Conservation (phyloP, 371 early-diverging fungal species). For the Zychaea mexicana region DNA sequence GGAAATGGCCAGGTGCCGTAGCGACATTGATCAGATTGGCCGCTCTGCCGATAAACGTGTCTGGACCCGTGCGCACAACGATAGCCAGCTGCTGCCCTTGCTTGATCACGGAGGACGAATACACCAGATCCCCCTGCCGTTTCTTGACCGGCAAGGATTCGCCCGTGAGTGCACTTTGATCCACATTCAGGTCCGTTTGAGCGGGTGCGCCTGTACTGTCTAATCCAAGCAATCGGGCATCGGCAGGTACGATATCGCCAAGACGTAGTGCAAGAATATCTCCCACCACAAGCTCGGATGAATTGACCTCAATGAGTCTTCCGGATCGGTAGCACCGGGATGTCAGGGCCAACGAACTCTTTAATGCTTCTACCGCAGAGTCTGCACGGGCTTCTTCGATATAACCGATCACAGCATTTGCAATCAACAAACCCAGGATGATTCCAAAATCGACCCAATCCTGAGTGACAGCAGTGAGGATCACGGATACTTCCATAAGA, state of each 20-base stretch:
- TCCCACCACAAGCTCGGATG: conserved; percentile 81
- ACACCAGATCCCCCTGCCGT: conserved; percentile 79
- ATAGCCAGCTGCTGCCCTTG: conserved; percentile 90
- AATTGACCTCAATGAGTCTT: conserved; percentile 79
- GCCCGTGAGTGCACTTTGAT: conserved; percentile 95
- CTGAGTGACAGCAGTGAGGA: conserved; percentile 69
- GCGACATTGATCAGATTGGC: conserved; percentile 88
- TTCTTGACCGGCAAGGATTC: conserved; percentile 91
- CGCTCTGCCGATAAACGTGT: conserved; percentile 92
- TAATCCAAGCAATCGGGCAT: conserved; percentile 85
- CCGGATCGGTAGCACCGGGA: conserved; percentile 81
- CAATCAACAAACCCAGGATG: conserved; percentile 77
- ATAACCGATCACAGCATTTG: conserved; percentile 91
- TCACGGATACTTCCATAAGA: conserved; percentile 80
- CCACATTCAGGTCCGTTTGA: conserved; percentile 81
- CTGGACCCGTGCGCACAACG: conserved; percentile 84
- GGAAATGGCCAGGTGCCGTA: conserved; percentile 87
- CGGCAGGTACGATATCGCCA: conserved; percentile 96
- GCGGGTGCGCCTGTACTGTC: conserved; percentile 80
- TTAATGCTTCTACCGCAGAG: conserved; percentile 87
- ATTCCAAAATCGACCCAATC: conserved; percentile 90
- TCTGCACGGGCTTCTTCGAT: conserved; percentile 91
- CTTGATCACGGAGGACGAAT: conserved; percentile 89
- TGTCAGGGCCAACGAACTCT: conserved; percentile 83
- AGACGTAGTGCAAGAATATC: conserved; percentile 88